phyloP scores from a whole-genome alignment of 371 early-diverging fungal species.

The Nematocida major region DNA sequence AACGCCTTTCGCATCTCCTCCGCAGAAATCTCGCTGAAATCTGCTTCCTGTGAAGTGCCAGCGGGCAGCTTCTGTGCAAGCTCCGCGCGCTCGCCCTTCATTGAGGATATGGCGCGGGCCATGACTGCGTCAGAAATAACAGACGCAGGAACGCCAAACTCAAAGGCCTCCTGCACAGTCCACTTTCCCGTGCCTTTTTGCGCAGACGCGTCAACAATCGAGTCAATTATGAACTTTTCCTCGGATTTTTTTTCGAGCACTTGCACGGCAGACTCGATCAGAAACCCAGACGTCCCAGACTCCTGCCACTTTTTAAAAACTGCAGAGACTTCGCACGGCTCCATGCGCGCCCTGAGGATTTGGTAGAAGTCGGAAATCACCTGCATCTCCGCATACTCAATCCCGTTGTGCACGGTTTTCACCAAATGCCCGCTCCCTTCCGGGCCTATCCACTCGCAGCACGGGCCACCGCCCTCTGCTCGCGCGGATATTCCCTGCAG shows the following conservation, averaged over 20 bases:
- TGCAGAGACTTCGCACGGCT: slow-evolving; percentile 76
- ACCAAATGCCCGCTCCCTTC: slow-evolving; percentile 96
- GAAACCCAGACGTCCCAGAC: slow-evolving; percentile 79
- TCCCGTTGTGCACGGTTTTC: slow-evolving; percentile 99
- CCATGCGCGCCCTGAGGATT: slow-evolving; percentile 74
- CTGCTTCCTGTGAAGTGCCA: background rate
- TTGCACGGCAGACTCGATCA: slow-evolving; percentile 84
- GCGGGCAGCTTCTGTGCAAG: background rate
- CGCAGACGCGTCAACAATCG: slow-evolving; percentile 87
- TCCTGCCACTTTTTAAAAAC: slow-evolving; percentile 85
- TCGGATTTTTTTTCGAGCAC: slow-evolving; percentile 80
- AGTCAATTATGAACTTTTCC: slow-evolving; percentile 76
- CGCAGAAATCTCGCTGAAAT: slow-evolving; percentile 66
- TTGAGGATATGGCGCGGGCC: slow-evolving; percentile 81
- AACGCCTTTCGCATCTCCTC: slow-evolving; percentile 75
- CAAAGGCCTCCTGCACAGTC: slow-evolving; percentile 85
- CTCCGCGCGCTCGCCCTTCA: slow-evolving; percentile 78
- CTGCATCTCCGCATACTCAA: slow-evolving; percentile 99
- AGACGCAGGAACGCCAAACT: slow-evolving; percentile 81
- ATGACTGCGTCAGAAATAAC: slow-evolving; percentile 93
- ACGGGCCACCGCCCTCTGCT: slow-evolving; percentile 72
- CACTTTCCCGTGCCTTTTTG: slow-evolving; percentile 97
- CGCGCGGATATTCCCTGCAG: slow-evolving; percentile 86
- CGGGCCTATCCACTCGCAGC: slow-evolving; percentile 97
- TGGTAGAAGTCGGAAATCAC: slow-evolving; percentile 89